Base-by-base conservation (phyloP, 1,284 basidiomycete genomes). In the Phenoliferia sp. region DNA sequence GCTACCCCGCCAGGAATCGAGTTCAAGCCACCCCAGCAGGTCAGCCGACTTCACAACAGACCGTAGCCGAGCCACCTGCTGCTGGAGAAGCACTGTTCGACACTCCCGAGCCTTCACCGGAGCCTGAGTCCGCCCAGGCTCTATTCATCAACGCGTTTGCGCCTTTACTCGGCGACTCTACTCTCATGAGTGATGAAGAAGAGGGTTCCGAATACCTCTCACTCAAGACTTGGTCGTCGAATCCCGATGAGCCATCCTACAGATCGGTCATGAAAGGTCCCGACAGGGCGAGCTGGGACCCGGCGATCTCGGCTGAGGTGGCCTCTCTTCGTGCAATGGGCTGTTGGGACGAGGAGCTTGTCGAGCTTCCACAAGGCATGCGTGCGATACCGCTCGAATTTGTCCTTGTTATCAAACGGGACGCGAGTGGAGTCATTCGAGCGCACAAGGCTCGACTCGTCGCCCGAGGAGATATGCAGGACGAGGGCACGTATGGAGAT, bases 401-500 rank as follows among this genome's bases (percentile, higher is more conserved):
- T 5, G 65, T 67, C 26, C 48, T 67, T 9, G 59, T 59, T 19
- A 48, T 48, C 32, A 76, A 76, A 66, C n/a, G 57, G 12, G 60
- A 73, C 32, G 59, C 55, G 5, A 61, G 62, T 34, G 66, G 73
- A 26, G 56, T 70, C 0, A 66, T 80, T 16, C 72, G 70, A 1
- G 65, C 76, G 10, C 79, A 75, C 71, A 83, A 76, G 65, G 75
- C 72, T 28, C 65, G 76, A 12, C 52, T 76, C 17, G 73, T 75
- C 12, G 76, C 76, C 9, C 66, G 74, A 60, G 75, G 75, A 1
- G 19, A 33, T 16, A 69, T 65, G 2, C 81, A 83, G 63, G 66
- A 79, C 1, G 77, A 74, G 29, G 81, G 83, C 1, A 80, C 83
- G 64, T 83, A 80, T 69, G 71, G 74, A 0, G 77, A 81, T 7